A percentile compares a stretch with the other conserved stretches of the same genome.
Conservation (phyloP, 257 asterid species). For the Solanum lignicaule region DNA sequence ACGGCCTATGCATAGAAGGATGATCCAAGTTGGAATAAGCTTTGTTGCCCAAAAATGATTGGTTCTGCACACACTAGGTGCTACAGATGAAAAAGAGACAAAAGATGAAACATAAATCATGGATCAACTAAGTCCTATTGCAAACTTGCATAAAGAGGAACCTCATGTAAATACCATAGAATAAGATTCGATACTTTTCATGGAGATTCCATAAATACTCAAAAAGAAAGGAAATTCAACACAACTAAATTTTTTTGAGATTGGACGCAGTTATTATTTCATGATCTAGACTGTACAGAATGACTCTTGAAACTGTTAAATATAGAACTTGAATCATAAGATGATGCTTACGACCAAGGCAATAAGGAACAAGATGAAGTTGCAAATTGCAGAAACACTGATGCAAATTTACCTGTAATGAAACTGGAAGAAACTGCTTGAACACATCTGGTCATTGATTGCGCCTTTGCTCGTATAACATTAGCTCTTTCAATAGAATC, state of each 20-base stretch:
- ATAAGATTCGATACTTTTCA: neutral
- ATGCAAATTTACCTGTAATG: constrained; percentile 50
- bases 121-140: neutral
- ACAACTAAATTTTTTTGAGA: neutral
- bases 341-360: neutral
- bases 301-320: neutral
- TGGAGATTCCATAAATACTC: neutral
- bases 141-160: neutral
- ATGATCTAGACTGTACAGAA: neutral
- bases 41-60: neutral
- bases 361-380: neutral
- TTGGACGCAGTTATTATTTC: neutral
- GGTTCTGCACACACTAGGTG: neutral
- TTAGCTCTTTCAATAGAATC: constrained; percentile 77
- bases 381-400: neutral
- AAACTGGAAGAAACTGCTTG: constrained; percentile 71
- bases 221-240: neutral
- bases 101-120: neutral
- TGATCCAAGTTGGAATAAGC: neutral
- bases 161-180: neutral
- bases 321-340: neutral
- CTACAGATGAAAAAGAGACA: neutral
- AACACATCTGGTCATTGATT: constrained; percentile 49
- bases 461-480: constrained; percentile 54
- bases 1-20: neutral